Evolutionary conservation across 495 filamentous ascomycete genomes (phyloP).

Genomic region (Extremus antarcticus): DNA sequence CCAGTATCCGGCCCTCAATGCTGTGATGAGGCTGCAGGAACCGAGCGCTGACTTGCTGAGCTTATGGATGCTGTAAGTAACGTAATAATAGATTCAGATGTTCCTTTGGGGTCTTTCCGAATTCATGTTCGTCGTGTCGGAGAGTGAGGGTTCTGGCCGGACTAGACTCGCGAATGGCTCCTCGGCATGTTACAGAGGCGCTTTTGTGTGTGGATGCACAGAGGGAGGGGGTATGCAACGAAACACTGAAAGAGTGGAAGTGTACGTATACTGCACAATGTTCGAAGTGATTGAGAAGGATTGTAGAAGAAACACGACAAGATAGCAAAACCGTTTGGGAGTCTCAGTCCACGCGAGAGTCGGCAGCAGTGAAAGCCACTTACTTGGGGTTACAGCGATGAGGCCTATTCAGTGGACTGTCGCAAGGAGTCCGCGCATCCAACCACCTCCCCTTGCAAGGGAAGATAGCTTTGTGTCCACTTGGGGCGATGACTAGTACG

Average conservation of each 20-base stretch:
- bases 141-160: neutral
- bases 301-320: neutral
- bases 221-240: neutral
- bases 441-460: neutral
- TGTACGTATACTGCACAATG: neutral
- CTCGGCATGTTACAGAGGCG: neutral
- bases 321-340: neutral
- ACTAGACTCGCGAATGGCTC: neutral
- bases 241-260: neutral
- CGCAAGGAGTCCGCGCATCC: neutral
- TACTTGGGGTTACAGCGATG: neutral
- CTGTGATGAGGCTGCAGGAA: neutral
- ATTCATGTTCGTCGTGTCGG: neutral
- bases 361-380: neutral
- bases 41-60: neutral
- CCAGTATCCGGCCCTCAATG: neutral
- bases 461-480: neutral
- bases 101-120: neutral
- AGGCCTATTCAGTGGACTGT: neutral
- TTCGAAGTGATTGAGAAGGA: neutral
- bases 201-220: neutral
- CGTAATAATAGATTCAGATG: neutral
- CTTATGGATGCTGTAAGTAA: neutral
- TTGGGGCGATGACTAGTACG: neutral
- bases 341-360: neutral